Evolutionary conservation across 1,284 basidiomycete genomes (phyloP).

Genomic region (Pascua sp.): DNA sequence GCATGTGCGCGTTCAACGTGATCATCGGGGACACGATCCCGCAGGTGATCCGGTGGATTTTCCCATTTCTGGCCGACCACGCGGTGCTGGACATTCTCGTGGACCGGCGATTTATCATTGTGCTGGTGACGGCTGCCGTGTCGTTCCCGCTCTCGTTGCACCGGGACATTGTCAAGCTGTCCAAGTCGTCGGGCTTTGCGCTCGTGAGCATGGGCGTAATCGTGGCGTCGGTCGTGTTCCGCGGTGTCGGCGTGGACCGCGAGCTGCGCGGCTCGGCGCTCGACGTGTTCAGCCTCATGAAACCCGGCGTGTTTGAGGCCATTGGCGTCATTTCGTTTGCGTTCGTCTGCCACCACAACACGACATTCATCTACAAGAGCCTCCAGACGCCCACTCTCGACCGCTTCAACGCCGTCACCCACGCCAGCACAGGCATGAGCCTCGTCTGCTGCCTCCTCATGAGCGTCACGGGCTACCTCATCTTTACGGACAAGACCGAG

Average conservation of each 20-base stretch:
- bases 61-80: constrained; percentile 68
- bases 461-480: constrained; percentile 83
- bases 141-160: constrained; percentile 95
- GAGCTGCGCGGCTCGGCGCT: constrained; percentile 65
- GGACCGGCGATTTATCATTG: constrained; percentile 83
- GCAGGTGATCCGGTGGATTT: constrained; percentile 81
- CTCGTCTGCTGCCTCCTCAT: constrained; percentile 77
- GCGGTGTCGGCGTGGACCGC: constrained; percentile 75
- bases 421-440: constrained; percentile 79
- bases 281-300: constrained; percentile 67
- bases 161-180: constrained; percentile 94
- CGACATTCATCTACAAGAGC: constrained; percentile 89
- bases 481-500: constrained; percentile 90
- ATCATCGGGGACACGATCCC: constrained; percentile 92
- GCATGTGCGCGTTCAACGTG: constrained; percentile 95
- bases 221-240: constrained; percentile 77
- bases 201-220: constrained; percentile 92
- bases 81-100: constrained; percentile 72
- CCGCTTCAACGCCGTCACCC: constrained; percentile 88
- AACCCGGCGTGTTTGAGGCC: constrained; percentile 78
- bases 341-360: constrained; percentile 85
- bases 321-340: constrained; percentile 95
- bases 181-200: constrained; percentile 84
- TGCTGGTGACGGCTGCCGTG: constrained; percentile 76
- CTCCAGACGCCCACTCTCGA: constrained; percentile 80